Base-by-base conservation (phyloP, 2,329 filamentous ascomycete genomes). In the Cordyceps cateniannulata region DNA sequence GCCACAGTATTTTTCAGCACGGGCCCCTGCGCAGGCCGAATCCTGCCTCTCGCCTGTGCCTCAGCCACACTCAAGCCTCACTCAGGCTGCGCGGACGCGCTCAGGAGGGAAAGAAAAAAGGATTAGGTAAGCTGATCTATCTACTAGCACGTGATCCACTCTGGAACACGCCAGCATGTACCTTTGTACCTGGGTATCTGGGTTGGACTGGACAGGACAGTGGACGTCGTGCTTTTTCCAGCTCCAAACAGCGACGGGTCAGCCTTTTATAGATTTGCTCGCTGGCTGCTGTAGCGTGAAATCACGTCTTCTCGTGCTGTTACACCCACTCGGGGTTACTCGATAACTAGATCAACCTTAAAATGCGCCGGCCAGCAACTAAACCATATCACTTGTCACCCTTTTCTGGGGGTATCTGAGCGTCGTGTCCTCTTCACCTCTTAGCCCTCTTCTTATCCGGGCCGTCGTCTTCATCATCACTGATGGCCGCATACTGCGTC, bases 401-500 rank as follows among this genome's bases (percentile, higher is more conserved):
- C 5, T 25, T 24, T 32, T 44, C 22, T 29, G 22, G 38, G 38
- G 51, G 32, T 63, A 61, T 60, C 59, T 44, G 40, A 42, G 32
- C 60, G 44, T 38, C 6, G 20, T 20, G 27, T 35, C 16, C 22
- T 47, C 5, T 61, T 80, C 73, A 84, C 68, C 81, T 77, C 73
- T 81, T 85, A 3, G 75, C 71, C 69, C 76, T 83, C 71, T 87
- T 86, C 75, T 86, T 89, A 38, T 90, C 84, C n/a, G 84, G 85
- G 3, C 81, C 82, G 7, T 84, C 82, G 57, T 85, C 87, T 65
- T 96, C 93, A 18, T 92, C 90, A 69, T 96, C 93, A 72, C 92
- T 96, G 38, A 95, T 69, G 48, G 97, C 90, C 8, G 90, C 89
- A 77, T 96, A 99, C 66, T 97, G 88, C 27, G 93, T 91, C 66